Conservation (phyloP, 495 filamentous ascomycete genomes). For the Talaromyces proteolyticus region DNA sequence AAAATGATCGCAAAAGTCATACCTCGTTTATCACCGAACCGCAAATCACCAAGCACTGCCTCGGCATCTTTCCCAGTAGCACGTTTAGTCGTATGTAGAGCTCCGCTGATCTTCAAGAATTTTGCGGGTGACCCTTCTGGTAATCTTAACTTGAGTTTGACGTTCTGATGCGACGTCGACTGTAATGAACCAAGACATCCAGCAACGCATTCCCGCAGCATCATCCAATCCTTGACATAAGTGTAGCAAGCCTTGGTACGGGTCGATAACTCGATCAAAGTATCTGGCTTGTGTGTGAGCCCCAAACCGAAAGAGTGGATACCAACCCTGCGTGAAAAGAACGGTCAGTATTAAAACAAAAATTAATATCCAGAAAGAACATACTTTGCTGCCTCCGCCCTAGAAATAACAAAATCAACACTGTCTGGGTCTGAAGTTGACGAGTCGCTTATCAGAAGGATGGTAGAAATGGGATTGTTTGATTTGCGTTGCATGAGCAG, state of each 20-base stretch:
- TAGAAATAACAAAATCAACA: constrained; percentile 97
- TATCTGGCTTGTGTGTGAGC: constrained; percentile 96
- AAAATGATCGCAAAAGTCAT: constrained; percentile 6
- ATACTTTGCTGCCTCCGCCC: constrained; percentile 96
- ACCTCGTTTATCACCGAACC: constrained; percentile 93
- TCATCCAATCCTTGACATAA: constrained; percentile 99
- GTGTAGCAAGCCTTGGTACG: constrained; percentile 96
- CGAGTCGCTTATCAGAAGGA: constrained; percentile 96
- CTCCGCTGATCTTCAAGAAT: constrained; percentile 97
- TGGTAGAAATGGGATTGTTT: constrained; percentile 92
- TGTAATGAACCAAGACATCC: constrained; percentile 94
- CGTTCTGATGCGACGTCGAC: constrained; percentile 96
- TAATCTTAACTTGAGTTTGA: constrained; percentile 89
- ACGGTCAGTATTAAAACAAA: constrained; percentile 18
- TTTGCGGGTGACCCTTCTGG: constrained; percentile 96
- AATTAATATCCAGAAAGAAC: constrained; percentile 19
- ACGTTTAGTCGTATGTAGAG: constrained; percentile 93
- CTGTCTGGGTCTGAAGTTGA: constrained; percentile 96
- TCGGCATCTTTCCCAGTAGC: constrained; percentile 96
- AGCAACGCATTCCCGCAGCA: constrained; percentile 94
- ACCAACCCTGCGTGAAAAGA: constrained; percentile 56
- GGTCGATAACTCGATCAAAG: constrained; percentile 95
- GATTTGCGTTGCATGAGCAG: constrained; percentile 96
- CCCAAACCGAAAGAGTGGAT: constrained; percentile 97
- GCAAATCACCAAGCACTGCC: constrained; percentile 84